Conservation (phyloP, 805 yeast species). For the Nakazawaea populi region DNA sequence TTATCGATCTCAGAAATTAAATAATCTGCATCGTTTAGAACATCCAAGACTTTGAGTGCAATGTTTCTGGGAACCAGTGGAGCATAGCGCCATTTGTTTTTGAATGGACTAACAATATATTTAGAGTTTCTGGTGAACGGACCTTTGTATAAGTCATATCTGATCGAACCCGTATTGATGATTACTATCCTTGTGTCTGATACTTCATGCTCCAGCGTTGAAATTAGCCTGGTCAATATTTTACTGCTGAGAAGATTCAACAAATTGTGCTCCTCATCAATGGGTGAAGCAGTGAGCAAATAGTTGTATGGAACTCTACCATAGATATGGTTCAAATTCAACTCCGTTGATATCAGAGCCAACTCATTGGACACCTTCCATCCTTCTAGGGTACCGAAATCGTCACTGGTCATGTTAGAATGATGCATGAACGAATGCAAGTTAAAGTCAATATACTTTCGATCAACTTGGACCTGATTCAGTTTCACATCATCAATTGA, state of each 20-base stretch:
- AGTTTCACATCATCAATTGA: conserved; percentile 38
- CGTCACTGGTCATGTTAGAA: conserved; percentile 25
- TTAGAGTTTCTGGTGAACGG: conserved; percentile 76
- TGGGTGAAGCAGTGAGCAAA: conserved; percentile 61
- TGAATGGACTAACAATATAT: conserved; percentile 80
- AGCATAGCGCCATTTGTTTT: conserved; percentile 70
- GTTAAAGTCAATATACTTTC: conserved; percentile 84
- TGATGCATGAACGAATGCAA: conserved; percentile 65
- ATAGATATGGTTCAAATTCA: conserved; percentile 48
- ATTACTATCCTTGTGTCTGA: conserved; percentile 42
- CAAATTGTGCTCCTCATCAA: conserved; percentile 45
- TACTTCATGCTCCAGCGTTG: conserved; percentile 8
- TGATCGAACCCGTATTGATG: conserved; percentile 81
- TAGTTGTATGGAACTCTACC: conserved; percentile 69
- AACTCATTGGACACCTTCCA: conserved; percentile 38
- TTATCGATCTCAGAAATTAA: conserved; percentile 20
- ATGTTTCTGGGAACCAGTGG: conserved; percentile 48
- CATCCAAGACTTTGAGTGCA: conserved; percentile 48
- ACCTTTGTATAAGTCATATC: conserved; percentile 84
- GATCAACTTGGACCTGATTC: conserved; percentile 24
- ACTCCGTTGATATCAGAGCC: conserved; percentile 31
- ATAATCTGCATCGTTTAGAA: conserved; percentile 52
- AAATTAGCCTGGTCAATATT: conserved; percentile 39
- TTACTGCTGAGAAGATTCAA: conserved; percentile 51
- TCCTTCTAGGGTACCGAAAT: conserved; percentile 56